Percentiles rank a stretch among this genome's conserved stretches.
Evolutionary conservation across 148 eudicot genomes (phyloP).

Genomic region (Rhododendron molle): DNA sequence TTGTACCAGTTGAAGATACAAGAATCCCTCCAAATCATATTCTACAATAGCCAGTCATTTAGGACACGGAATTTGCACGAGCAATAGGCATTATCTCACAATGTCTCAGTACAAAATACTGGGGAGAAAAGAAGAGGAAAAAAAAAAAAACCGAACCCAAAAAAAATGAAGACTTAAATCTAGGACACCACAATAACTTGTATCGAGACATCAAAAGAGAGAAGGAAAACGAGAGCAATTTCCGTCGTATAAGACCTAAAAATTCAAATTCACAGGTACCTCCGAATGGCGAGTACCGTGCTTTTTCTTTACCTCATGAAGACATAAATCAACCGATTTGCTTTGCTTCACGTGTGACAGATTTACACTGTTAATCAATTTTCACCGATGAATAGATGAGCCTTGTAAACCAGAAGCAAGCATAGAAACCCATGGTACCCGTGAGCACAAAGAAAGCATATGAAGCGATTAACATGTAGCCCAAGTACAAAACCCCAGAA

Average conservation of each 20-base stretch:
- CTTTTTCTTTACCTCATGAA: neutral
- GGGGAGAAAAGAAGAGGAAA: neutral
- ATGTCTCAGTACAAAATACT: neutral
- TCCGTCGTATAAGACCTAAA: neutral
- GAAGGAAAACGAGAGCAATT: neutral
- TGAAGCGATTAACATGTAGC: constrained; percentile 52
- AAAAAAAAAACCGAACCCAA: neutral
- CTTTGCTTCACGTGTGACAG: neutral
- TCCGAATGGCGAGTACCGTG: neutral
- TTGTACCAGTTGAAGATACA: neutral
- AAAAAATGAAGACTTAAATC: neutral
- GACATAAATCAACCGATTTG: neutral
- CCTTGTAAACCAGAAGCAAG: constrained; percentile 56
- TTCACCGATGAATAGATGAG: constrained; percentile 56
- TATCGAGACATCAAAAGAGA: neutral
- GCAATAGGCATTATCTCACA: neutral
- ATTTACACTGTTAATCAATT: constrained; percentile 30
- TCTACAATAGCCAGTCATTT: neutral
- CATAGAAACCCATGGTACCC: constrained; percentile 53
- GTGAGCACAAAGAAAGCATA: constrained; percentile 52
- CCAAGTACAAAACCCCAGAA: constrained; percentile 47
- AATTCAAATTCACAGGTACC: neutral
- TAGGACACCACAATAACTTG: neutral
- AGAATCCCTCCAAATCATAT: neutral
- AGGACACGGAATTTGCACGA: neutral